Evolutionary conservation across 176 grass and related monocot genomes (phyloP), one percentile per base, ranked within the genome.

Genomic region (Stipa capillata): DNA sequence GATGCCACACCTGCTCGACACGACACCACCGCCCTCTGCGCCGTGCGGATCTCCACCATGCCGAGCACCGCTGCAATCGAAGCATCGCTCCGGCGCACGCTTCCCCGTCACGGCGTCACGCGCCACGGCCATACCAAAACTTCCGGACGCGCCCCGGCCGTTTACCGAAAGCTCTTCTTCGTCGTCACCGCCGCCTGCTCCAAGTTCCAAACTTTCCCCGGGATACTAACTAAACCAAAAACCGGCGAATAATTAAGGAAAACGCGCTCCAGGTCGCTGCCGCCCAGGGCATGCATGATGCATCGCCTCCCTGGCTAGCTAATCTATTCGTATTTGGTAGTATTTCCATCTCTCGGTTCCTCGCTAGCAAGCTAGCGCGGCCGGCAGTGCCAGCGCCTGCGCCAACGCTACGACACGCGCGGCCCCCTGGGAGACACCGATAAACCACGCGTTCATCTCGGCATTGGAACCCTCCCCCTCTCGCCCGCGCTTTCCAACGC

Each of bases 391-490:
- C 80, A 65, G 84, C 76, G 14, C 18, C 80, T 14, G 55, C 42
- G 63, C 57, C 43, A 61, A 41, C 82, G 53, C 44, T 42, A 43
- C 43, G 79, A 77, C 44, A 71, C 28, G 36, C 37, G 4, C 2
- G 3, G 21, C 1, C 4, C n/a, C 81, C 81, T 75, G 59, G 86
- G 80, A 1, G 81, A 56, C 78, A 84, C 81, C 86, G 76, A 79
- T 84, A 49, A 58, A 59, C 80, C 7, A 47, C 64, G 86, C 63
- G 51, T 55, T 77, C 79, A 51, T 50, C 57, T 74, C 40, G 59
- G 74, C 80, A 83, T 88, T 59, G 68, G 75, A 79, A 41, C 24
- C 47, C 74, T 83, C 86, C 74, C 2, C 0, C 67, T 71, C n/a
- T n/a, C n/a, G n/a, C n/a, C n/a, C n/a, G n/a, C 39, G 67, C 39